Evolutionary conservation across 140 eudicot genomes (phyloP).

Genomic region (Anethum foeniculum): DNA sequence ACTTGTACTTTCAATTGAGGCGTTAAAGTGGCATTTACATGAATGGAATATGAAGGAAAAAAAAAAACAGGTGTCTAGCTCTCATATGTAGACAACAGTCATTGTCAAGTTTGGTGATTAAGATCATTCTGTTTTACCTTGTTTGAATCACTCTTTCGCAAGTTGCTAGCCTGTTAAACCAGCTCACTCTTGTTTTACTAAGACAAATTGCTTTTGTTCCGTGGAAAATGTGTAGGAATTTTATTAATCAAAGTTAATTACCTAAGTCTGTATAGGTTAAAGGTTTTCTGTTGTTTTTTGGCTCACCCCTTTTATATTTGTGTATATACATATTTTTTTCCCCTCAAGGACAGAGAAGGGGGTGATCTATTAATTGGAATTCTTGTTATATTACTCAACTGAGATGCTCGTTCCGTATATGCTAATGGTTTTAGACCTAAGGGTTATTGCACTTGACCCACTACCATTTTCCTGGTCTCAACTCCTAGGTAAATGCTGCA

Average conservation of each 20-base stretch:
- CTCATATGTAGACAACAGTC: background rate
- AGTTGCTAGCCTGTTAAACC: background rate
- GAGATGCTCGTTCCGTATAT: background rate
- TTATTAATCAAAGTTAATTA: background rate
- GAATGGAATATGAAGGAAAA: background rate
- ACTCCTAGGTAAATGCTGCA: constrained; percentile 68
- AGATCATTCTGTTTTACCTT: background rate
- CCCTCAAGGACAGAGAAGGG: background rate
- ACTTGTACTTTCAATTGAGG: background rate
- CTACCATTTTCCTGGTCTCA: background rate
- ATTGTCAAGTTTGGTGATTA: background rate
- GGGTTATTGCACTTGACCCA: background rate
- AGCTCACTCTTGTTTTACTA: background rate
- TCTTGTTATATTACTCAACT: background rate
- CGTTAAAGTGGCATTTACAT: background rate
- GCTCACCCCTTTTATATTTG: background rate
- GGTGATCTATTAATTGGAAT: background rate
- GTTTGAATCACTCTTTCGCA: background rate
- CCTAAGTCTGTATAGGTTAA: background rate
- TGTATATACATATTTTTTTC: background rate
- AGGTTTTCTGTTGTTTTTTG: background rate
- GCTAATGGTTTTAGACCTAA: background rate
- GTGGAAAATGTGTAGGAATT: background rate
- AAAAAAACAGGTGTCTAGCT: background rate
- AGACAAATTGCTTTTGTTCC: background rate